These are phyloP conservation scores for Fraxinus americana DNA, from an alignment of 257 asterid genomes.

Conservation along the genomic window DNA sequence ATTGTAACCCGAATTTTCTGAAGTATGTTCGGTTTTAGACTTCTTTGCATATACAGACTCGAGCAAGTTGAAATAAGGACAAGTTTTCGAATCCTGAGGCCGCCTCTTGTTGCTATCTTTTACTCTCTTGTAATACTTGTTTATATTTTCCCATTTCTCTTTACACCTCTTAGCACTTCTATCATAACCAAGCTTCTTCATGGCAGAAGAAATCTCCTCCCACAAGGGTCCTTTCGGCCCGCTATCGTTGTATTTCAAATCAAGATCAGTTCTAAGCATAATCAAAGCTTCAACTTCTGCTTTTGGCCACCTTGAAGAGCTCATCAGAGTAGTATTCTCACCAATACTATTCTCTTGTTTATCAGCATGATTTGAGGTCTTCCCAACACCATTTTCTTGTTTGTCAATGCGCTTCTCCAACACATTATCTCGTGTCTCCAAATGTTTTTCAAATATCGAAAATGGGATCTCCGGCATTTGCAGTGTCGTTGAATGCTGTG, in stretches of 20 bases:
- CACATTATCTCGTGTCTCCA: constrained; percentile 29
- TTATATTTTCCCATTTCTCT: constrained; percentile 90
- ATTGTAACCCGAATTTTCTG: constrained; percentile 40
- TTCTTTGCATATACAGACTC: constrained; percentile 63
- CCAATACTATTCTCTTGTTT: constrained; percentile 41
- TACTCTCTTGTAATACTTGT: constrained; percentile 75
- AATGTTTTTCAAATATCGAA: constrained; percentile 32
- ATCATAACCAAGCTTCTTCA: constrained; percentile 69
- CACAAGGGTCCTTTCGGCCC: constrained; percentile 74
- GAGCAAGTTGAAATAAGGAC: constrained; percentile 66
- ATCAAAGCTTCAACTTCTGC: constrained; percentile 76
- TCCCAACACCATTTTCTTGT: constrained; percentile 33
- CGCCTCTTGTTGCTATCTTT: constrained; percentile 68
- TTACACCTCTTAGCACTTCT: constrained; percentile 79
- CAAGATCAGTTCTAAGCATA: constrained; percentile 58
- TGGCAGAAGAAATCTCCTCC: constrained; percentile 70
- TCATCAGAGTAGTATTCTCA: constrained; percentile 36
- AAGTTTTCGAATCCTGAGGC: constrained; percentile 67
- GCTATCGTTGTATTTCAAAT: constrained; percentile 52
- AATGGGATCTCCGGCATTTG: constrained; percentile 40
- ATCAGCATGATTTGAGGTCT: constrained; percentile 34
- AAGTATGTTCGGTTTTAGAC: constrained; percentile 35
- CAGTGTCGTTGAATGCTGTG: constrained; percentile 43
- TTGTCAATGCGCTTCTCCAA: constrained; percentile 27
- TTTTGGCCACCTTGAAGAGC: constrained; percentile 81